These are phyloP conservation scores for Penicillium glabrum DNA, from an alignment of 2,329 filamentous ascomycete species.

Conservation along the genomic window DNA sequence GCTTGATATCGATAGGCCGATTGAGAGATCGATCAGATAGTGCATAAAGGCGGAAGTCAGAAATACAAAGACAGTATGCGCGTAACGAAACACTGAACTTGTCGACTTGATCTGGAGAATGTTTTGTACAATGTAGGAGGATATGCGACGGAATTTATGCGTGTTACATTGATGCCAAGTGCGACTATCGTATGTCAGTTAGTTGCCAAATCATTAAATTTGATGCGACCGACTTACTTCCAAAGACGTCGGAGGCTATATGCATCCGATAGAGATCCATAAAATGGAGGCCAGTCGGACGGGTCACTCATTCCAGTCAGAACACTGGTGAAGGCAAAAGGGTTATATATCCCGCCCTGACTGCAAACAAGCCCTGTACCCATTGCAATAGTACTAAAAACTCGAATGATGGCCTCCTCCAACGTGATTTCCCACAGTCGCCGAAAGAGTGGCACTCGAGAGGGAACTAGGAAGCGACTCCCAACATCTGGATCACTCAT, in stretches of 20 bases:
- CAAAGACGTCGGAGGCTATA: background rate
- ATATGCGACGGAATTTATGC: background rate
- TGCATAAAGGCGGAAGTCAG: background rate
- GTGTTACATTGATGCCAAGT: background rate
- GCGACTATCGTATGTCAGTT: background rate
- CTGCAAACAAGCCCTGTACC: background rate
- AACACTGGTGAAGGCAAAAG: background rate
- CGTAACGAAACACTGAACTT: background rate
- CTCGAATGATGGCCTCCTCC: background rate
- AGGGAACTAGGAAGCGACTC: background rate
- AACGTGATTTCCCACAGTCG: background rate
- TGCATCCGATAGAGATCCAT: background rate
- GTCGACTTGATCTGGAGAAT: background rate
- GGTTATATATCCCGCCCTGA: background rate
- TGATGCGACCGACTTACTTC: background rate
- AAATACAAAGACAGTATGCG: background rate
- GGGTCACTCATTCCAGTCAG: background rate
- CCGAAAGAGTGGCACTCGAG: background rate
- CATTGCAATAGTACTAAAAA: background rate
- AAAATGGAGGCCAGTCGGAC: background rate
- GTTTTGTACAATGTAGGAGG: background rate
- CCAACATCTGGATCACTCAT: background rate
- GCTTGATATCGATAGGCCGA: background rate
- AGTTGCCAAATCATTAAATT: background rate
- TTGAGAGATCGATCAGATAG: background rate